Conservation (phyloP, 176 grass and related monocot species). For the Eleusine indica region DNA sequence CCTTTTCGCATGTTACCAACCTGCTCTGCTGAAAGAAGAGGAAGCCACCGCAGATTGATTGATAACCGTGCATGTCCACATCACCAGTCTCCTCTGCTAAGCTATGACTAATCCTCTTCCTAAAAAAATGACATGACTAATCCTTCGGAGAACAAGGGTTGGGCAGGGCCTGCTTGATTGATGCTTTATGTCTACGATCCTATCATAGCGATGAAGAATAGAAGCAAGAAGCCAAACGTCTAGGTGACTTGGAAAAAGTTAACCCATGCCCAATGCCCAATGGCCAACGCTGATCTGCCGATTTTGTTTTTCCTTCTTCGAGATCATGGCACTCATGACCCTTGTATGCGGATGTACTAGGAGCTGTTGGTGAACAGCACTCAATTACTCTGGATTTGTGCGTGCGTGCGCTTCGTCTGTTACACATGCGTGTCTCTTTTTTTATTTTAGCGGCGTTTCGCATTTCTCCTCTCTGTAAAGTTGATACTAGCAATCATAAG, state of each 20-base stretch:
- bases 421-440: not conserved
- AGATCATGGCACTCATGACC: not conserved
- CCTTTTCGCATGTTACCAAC: not conserved
- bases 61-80: not conserved
- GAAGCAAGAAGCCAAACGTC: not conserved
- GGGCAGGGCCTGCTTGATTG: not conserved
- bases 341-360: not conserved
- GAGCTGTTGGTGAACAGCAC: not conserved
- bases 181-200: not conserved
- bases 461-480: slow-evolving; percentile 15
- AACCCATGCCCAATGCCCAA: not conserved
- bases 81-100: slow-evolving; percentile 14
- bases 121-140: not conserved
- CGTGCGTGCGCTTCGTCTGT: not conserved
- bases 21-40: not conserved
- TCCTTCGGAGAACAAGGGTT: slow-evolving; percentile 16
- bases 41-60: not conserved
- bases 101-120: slow-evolving; percentile 25
- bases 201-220: not conserved
- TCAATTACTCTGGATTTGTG: not conserved
- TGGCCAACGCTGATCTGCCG: not conserved
- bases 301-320: not conserved
- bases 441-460: too few relatives aligned
- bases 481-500: slow-evolving; percentile 12
- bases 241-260: not conserved